Conservation (phyloP, 83 land plant species). For the Picea engelmannii region DNA sequence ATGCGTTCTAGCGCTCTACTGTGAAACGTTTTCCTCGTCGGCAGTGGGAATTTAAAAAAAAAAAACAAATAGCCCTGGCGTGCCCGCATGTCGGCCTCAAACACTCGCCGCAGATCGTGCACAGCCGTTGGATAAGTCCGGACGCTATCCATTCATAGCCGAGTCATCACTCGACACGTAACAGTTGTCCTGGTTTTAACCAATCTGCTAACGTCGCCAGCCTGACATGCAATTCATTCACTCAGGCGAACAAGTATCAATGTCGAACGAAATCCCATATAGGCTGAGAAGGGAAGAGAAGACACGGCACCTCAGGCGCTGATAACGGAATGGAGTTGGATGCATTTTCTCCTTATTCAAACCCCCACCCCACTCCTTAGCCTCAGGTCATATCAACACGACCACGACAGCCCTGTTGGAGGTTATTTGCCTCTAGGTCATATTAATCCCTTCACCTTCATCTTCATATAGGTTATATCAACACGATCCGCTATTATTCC, state of each 20-base stretch:
- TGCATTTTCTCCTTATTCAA: too few relatives aligned
- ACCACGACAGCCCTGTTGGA: too few relatives aligned
- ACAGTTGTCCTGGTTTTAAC: background rate
- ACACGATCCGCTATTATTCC: too few relatives aligned
- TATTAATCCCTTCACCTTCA: too few relatives aligned
- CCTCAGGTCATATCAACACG: too few relatives aligned
- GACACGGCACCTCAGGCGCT: background rate
- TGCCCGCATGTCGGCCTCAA: slow-evolving; percentile 3
- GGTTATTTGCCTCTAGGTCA: too few relatives aligned
- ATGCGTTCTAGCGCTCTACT: background rate
- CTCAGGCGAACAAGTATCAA: background rate
- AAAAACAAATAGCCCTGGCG: background rate
- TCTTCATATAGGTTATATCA: too few relatives aligned
- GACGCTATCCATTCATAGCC: too few relatives aligned
- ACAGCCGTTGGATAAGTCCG: too few relatives aligned
- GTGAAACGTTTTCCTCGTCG: slow-evolving; percentile 13
- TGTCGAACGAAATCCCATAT: background rate
- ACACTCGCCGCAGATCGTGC: background rate
- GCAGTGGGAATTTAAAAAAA: background rate
- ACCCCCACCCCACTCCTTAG: too few relatives aligned
- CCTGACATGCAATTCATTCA: background rate
- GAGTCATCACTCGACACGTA: background rate
- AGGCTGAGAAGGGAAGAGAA: background rate
- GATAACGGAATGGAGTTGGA: background rate
- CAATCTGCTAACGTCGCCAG: background rate